Evolutionary conservation across 805 yeast species (phyloP).

Genomic region (Pichia gijzeniarum): DNA sequence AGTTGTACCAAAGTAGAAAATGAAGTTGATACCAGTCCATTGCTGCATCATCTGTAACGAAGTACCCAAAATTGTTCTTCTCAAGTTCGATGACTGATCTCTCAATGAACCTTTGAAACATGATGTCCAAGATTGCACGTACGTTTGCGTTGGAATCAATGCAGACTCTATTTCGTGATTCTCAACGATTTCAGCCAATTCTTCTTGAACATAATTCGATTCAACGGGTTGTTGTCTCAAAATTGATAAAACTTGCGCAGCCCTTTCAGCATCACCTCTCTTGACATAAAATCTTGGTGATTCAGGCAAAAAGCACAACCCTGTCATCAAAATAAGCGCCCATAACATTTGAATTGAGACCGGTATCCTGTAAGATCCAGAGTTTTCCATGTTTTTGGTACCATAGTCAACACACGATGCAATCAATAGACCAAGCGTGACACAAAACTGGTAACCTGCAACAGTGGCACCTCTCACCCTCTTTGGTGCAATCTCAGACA

Average conservation of each 20-base stretch:
- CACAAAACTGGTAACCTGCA: constrained; percentile 57
- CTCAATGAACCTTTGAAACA: constrained; percentile 39
- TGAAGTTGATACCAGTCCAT: constrained; percentile 70
- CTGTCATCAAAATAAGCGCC: constrained; percentile 55
- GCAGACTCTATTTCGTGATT: constrained; percentile 41
- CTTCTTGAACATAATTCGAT: constrained; percentile 41
- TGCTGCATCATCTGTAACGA: constrained; percentile 54
- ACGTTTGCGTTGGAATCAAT: constrained; percentile 30
- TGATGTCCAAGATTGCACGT: constrained; percentile 35
- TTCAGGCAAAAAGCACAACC: constrained; percentile 66
- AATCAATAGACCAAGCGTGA: constrained; percentile 65
- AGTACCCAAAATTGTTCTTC: constrained; percentile 40
- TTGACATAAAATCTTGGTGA: constrained; percentile 67
- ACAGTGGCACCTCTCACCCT: constrained; percentile 76
- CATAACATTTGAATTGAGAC: constrained; percentile 66
- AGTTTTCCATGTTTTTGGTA: constrained; percentile 43
- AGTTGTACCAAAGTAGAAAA: constrained; percentile 68
- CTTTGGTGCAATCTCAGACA: constrained; percentile 73
- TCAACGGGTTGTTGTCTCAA: constrained; percentile 47
- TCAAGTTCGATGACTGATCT: constrained; percentile 33
- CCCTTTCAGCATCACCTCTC: constrained; percentile 49
- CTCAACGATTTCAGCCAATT: constrained; percentile 45
- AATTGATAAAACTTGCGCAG: constrained; percentile 47
- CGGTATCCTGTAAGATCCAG: constrained; percentile 69
- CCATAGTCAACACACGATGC: constrained; percentile 71